These are phyloP conservation scores for Heliocybe sulcata DNA, from an alignment of 1,284 basidiomycete species.

Conservation along the genomic window DNA sequence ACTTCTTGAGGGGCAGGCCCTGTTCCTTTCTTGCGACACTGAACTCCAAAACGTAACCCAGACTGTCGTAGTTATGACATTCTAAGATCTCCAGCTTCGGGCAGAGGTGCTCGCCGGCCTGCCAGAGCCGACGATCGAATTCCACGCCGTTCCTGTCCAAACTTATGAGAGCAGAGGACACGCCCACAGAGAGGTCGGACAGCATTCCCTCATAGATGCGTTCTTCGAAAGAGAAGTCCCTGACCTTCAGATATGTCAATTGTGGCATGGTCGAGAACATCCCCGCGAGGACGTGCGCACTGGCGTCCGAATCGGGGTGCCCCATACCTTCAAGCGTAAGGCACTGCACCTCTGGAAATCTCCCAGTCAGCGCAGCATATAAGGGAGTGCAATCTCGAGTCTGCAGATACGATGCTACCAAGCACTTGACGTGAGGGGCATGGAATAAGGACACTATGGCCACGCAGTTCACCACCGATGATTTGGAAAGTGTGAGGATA, in stretches of 20 bases:
- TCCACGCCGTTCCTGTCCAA: too few relatives aligned
- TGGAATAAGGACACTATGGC: too few relatives aligned
- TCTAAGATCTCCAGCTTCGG: constrained; percentile 37
- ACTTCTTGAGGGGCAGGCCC: constrained; percentile 25
- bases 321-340: constrained; percentile 41
- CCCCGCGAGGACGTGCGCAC: constrained; percentile 26
- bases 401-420: constrained; percentile 43
- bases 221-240: background rate
- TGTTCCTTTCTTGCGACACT: constrained; percentile 18
- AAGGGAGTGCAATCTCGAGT: constrained; percentile 42
- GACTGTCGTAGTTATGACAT: constrained; percentile 22
- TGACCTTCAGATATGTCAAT: constrained; percentile 39
- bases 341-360: constrained; percentile 38
- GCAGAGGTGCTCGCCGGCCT: constrained; percentile 21
- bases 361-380: constrained; percentile 33
- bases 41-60: constrained; percentile 17
- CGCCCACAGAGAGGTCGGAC: constrained; percentile 8
- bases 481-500: constrained; percentile 43
- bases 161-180: background rate
- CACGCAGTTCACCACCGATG: constrained; percentile 39
- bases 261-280: constrained; percentile 49
- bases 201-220: constrained; percentile 9
- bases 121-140: background rate
- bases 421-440: constrained; percentile 42
- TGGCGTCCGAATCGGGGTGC: constrained; percentile 15